A percentile compares a stretch with the other conserved stretches of the same genome.
These are phyloP conservation scores for Saturnispora halmiae DNA, from an alignment of 805 yeast species.

Conservation along the genomic window DNA sequence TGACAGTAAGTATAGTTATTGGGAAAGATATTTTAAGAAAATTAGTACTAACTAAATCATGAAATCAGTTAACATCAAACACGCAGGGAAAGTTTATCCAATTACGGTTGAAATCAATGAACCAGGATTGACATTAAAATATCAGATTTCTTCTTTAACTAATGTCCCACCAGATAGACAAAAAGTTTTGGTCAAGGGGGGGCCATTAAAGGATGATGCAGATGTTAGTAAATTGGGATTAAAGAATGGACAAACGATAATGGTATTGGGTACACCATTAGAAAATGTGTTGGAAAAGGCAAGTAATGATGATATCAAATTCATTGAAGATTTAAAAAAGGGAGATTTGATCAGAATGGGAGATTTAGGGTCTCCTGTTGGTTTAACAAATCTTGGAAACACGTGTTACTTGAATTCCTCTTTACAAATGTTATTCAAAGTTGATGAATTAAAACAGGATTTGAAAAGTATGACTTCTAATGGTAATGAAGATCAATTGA, in stretches of 20 bases:
- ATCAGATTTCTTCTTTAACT: slow-evolving; percentile 61
- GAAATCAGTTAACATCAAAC: slow-evolving; percentile 44
- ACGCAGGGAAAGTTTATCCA: slow-evolving; percentile 60
- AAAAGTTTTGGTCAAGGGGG: slow-evolving; percentile 82
- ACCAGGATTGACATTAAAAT: slow-evolving; percentile 56
- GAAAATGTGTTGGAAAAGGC: slow-evolving; percentile 34
- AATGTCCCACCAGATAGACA: slow-evolving; percentile 84
- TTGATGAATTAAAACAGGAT: slow-evolving; percentile 34
- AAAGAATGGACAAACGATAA: slow-evolving; percentile 57
- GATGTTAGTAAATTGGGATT: slow-evolving; percentile 43
- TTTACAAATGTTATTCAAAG: slow-evolving; percentile 44
- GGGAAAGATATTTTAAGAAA: no score
- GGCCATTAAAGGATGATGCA: slow-evolving; percentile 68
- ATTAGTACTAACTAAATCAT: no score
- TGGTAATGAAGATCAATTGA: slow-evolving; percentile 21
- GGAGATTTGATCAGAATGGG: slow-evolving; percentile 14
- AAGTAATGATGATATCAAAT: slow-evolving; percentile 44
- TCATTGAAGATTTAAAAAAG: slow-evolving; percentile 53
- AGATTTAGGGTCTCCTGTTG: slow-evolving; percentile 44
- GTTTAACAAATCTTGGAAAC: slow-evolving; percentile 62
- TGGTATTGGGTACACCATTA: slow-evolving; percentile 92
- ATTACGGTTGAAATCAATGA: slow-evolving; percentile 45
- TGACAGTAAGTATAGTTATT: slow-evolving; percentile 1
- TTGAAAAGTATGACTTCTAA: slow-evolving; percentile 20
- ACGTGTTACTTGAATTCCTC: slow-evolving; percentile 73